Conservation (phyloP, 2,329 filamentous ascomycete genomes). For the Alternaria sp. region DNA sequence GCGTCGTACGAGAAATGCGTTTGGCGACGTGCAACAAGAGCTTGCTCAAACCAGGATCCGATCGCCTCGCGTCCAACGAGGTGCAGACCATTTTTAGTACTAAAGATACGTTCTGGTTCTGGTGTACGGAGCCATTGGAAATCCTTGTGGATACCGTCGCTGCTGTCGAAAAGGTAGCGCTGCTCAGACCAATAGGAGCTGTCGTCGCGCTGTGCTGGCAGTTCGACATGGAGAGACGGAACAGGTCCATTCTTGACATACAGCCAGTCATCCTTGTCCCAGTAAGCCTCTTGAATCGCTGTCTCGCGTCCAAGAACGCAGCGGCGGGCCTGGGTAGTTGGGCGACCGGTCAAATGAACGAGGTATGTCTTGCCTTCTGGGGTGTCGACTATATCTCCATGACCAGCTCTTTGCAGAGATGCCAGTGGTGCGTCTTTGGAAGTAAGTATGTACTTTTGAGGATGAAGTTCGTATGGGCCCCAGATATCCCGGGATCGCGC, state of each 20-base stretch:
- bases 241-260: slow-evolving; percentile 65
- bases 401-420: slow-evolving; percentile 47
- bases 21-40: slow-evolving; percentile 64
- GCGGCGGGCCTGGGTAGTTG: slow-evolving; percentile 42
- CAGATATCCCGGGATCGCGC: slow-evolving; percentile 50
- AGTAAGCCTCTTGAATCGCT: slow-evolving; percentile 66
- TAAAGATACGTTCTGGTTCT: slow-evolving; percentile 56
- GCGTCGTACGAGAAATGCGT: slow-evolving; percentile 69
- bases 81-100: slow-evolving; percentile 59
- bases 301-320: slow-evolving; percentile 50
- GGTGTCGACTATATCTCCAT: slow-evolving; percentile 50
- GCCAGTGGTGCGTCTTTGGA: slow-evolving; percentile 47
- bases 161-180: slow-evolving; percentile 56
- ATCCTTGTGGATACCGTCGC: slow-evolving; percentile 59
- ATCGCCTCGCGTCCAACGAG: slow-evolving; percentile 63
- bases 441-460: slow-evolving; percentile 54
- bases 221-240: slow-evolving; percentile 53
- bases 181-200: slow-evolving; percentile 54
- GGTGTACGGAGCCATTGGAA: slow-evolving; percentile 67
- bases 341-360: slow-evolving; percentile 47
- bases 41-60: slow-evolving; percentile 59
- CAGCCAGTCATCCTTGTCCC: slow-evolving; percentile 68
- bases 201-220: slow-evolving; percentile 41
- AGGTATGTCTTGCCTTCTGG: slow-evolving; percentile 45
- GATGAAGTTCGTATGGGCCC: slow-evolving; percentile 54